Conservation (phyloP, 352 stramenopile species). For the Pythium sukuiense region DNA sequence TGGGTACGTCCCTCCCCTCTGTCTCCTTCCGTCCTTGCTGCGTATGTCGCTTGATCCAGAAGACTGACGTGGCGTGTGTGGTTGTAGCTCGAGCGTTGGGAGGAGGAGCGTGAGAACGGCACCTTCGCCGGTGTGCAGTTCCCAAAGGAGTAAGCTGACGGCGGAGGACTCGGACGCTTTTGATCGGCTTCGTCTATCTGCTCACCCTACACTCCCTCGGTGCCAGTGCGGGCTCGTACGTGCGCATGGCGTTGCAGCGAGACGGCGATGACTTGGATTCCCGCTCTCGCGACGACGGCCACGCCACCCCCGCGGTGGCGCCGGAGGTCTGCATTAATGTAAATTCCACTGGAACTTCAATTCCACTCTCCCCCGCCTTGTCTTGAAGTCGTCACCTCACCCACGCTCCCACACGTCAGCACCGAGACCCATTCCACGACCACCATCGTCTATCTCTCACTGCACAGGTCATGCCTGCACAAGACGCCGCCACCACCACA, state of each 20-base stretch:
- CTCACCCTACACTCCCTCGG: neutral
- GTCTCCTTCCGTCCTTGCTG: neutral
- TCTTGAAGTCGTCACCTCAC: neutral
- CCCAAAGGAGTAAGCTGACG: conserved; percentile 51
- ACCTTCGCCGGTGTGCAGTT: conserved; percentile 83
- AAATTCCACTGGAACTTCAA: conserved; percentile 4
- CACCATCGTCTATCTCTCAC: too few relatives aligned
- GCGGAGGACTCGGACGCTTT: neutral
- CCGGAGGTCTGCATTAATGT: conserved; percentile 3
- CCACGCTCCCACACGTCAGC: neutral
- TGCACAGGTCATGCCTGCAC: too few relatives aligned
- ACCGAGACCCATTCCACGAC: neutral
- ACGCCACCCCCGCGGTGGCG: neutral
- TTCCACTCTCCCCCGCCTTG: neutral
- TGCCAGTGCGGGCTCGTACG: neutral
- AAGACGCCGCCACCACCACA: too few relatives aligned
- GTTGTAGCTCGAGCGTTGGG: conserved; percentile 71
- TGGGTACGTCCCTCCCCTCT: conserved; percentile 45
- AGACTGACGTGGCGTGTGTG: neutral
- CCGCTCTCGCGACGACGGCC: neutral
- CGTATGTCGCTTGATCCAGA: neutral
- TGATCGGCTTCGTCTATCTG: conserved; percentile 1
- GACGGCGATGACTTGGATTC: neutral
- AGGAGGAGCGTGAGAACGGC: conserved; percentile 81
- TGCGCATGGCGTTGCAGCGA: conserved; percentile 4